A percentile compares a stretch with the other conserved stretches of the same genome.
phyloP scores from a whole-genome alignment of 2,329 filamentous ascomycete genomes.

The Penicillium sp. region DNA sequence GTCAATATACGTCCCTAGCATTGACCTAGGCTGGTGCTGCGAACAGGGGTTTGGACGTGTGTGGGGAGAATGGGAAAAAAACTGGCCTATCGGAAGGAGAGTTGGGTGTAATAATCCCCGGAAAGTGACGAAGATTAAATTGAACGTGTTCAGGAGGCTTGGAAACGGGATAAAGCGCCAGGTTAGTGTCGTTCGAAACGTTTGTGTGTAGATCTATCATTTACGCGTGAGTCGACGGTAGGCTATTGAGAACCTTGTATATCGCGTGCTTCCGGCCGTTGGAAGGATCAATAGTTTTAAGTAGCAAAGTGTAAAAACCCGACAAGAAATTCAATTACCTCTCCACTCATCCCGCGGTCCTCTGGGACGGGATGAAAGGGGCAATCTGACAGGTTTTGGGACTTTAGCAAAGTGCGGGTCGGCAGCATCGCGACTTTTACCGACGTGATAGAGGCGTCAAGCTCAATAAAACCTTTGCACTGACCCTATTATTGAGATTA shows the following conservation, averaged over 20 bases:
- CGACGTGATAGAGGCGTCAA: slow-evolving; percentile 3
- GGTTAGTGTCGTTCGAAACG: background rate
- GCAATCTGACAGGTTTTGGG: slow-evolving; percentile 4
- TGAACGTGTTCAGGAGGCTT: background rate
- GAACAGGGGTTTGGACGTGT: slow-evolving; percentile 6
- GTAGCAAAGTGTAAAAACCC: background rate
- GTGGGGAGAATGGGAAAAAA: background rate
- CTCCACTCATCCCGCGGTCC: background rate
- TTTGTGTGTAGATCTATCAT: background rate
- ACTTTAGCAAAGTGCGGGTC: background rate
- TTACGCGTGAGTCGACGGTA: background rate
- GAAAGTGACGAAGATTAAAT: background rate
- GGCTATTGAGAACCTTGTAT: background rate
- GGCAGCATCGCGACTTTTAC: background rate
- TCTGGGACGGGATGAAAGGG: slow-evolving; percentile 5
- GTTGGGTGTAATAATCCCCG: background rate
- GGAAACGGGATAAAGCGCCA: background rate
- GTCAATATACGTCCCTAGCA: background rate
- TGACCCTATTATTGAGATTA: background rate
- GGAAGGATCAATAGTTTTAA: slow-evolving; percentile 18
- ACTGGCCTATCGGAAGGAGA: background rate
- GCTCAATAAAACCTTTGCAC: background rate
- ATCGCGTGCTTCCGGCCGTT: background rate
- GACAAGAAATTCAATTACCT: background rate
- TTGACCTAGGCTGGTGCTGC: background rate